Evolutionary conservation across 257 asterid species (phyloP).

Genomic region (Scutellaria galericulata): DNA sequence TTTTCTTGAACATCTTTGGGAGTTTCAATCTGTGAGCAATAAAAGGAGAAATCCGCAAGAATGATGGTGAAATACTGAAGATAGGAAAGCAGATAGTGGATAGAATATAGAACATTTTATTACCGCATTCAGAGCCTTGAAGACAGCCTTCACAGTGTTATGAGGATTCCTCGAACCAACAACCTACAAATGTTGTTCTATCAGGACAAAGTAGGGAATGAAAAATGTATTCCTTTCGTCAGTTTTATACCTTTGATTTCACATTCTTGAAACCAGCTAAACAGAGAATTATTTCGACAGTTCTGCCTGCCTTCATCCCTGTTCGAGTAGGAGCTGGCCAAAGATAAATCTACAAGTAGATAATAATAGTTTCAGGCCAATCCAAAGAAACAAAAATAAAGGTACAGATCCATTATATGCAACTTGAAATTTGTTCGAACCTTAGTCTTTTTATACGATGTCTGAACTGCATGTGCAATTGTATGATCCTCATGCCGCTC

Average conservation of each 20-base stretch:
- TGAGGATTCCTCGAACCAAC: conserved; percentile 94
- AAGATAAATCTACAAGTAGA: conserved; percentile 68
- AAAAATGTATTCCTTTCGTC: neutral
- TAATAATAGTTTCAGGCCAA: conserved; percentile 21
- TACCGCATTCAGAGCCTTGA: conserved; percentile 94
- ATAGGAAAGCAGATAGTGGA: neutral
- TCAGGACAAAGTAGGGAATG: conserved; percentile 36
- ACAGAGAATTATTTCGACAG: conserved; percentile 71
- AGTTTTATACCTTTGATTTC: conserved; percentile 74
- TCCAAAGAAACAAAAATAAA: conserved; percentile 14
- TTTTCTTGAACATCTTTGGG: conserved; percentile 88
- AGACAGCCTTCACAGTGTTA: conserved; percentile 90
- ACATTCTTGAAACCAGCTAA: conserved; percentile 96
- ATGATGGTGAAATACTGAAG: neutral
- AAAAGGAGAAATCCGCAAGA: conserved; percentile 21
- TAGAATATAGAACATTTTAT: conserved; percentile 31
- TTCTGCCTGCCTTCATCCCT: conserved; percentile 94
- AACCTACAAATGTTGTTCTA: conserved; percentile 53
- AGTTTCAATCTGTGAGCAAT: conserved; percentile 68
- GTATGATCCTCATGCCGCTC: conserved; percentile 95
- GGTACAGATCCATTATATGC: neutral
- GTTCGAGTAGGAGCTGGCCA: conserved; percentile 90
- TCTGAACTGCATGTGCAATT: conserved; percentile 92
- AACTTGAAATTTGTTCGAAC: conserved; percentile 41
- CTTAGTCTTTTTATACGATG: conserved; percentile 88